Percentiles rank a stretch among this genome's conserved stretches.
Evolutionary conservation across 2,329 filamentous ascomycete species (phyloP).

Genomic region (Colletotrichum spaethianum): DNA sequence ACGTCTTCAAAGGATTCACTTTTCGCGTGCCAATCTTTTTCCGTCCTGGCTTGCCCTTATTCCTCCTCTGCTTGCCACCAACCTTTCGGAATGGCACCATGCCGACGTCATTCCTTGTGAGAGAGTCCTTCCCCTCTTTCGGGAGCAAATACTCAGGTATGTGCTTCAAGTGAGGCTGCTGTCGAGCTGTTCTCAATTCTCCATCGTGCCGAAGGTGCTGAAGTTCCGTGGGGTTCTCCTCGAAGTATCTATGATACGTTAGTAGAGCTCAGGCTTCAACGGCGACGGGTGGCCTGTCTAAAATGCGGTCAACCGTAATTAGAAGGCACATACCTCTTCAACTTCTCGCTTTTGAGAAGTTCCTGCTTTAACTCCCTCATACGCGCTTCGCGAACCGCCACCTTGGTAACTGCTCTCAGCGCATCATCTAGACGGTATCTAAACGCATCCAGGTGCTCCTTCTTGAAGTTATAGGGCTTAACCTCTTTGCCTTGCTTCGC

Average conservation of each 20-base stretch:
- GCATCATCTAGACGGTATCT: constrained; percentile 96
- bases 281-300: too few species aligned
- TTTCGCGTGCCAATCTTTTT: constrained; percentile 73
- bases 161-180: constrained; percentile 92
- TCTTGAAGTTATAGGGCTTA: constrained; percentile 94
- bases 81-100: constrained; percentile 79
- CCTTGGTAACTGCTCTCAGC: constrained; percentile 88
- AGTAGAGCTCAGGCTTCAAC: constrained; percentile 13
- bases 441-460: constrained; percentile 93
- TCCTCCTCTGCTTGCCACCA: constrained; percentile 65
- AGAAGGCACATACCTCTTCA: constrained; percentile 72
- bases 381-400: constrained; percentile 90
- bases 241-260: constrained; percentile 77
- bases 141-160: constrained; percentile 95
- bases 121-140: constrained; percentile 72
- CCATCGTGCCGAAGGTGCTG: constrained; percentile 91
- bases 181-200: constrained; percentile 85
- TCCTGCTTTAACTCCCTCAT: constrained; percentile 91
- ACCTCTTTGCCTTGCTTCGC: constrained; percentile 83
- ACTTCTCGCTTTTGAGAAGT: constrained; percentile 91
- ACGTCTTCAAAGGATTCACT: constrained; percentile 89
- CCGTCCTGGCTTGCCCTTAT: constrained; percentile 56
- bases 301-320: not conserved
- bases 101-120: constrained; percentile 77
- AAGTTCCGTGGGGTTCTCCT: constrained; percentile 94